Base-by-base conservation (phyloP, 208 protist species). In the Crithidia acanthocephali region DNA sequence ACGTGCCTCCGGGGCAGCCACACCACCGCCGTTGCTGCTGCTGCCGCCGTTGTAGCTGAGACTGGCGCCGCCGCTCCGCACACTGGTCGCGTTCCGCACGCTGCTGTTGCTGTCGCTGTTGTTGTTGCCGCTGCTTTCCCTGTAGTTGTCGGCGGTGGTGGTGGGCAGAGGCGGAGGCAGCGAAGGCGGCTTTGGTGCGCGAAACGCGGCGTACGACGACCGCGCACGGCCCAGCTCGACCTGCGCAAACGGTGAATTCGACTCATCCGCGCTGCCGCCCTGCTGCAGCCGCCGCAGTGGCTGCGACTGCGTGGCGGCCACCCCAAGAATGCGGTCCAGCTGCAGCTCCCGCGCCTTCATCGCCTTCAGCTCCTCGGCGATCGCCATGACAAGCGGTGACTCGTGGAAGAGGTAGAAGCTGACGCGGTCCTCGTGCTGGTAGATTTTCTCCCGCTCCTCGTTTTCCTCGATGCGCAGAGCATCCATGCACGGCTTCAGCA, bases 401-500 rank as follows among this genome's bases (percentile, higher is more conserved):
- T 87, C 74, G 68, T 87, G 72, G 45, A 78, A 71, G 37, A 90
- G 60, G 44, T 72, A 82, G 71, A 87, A 79, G 35, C 83, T 76
- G 23, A 83, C 72, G 27, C 70, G 76, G 37, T 93, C 87, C 66
- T 95, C 87, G n/a, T 82, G 68, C 59, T 74, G 82, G 10, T 50
- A 11, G 51, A 93, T 75, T 33, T 64, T 47, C 18, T 66, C 56
- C 2, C 79, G 79, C 32, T 76, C 68, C 65, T 67, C 56, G 22
- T 63, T 71, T 75, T 93, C 91, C 25, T 64, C 64, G 32, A 58
- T 50, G 25, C 83, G 68, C 62, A 95, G 64, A 33, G 87, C 72
- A 23, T 93, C 84, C 65, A 92, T 73, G 65, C 84, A 82, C 9
- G 89, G 86, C 63, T 85, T 85, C 45, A 95, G 56, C 20, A 95